These are phyloP conservation scores for Ophiostoma populinum DNA, from an alignment of 2,329 filamentous ascomycete genomes.

Conservation along the genomic window DNA sequence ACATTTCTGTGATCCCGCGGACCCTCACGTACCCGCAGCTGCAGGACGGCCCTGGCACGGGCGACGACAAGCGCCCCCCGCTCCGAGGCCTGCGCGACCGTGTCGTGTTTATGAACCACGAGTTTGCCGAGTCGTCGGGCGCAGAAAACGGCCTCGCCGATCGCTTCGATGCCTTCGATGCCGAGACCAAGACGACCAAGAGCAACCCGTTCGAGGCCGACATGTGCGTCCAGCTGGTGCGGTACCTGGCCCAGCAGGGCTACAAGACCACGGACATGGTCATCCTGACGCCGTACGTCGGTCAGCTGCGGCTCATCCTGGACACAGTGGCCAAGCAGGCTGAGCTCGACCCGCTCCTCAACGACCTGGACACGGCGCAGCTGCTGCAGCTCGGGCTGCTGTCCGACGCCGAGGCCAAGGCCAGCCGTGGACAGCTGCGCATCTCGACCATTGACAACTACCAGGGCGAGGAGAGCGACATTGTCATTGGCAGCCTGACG, in stretches of 20 bases:
- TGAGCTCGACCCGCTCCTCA: slow-evolving; percentile 47
- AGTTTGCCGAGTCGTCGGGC: slow-evolving; percentile 28
- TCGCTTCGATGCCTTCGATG: slow-evolving; percentile 33
- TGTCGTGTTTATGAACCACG: slow-evolving; percentile 52
- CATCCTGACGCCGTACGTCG: slow-evolving; percentile 55
- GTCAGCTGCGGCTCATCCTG: slow-evolving; percentile 42
- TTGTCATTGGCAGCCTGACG: slow-evolving; percentile 51
- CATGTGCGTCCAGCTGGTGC: slow-evolving; percentile 47
- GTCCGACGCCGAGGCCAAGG: slow-evolving; percentile 24
- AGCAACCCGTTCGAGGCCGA: slow-evolving; percentile 47
- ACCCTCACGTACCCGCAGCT: slow-evolving; percentile 45
- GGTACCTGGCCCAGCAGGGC: slow-evolving; percentile 53
- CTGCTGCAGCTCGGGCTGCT: slow-evolving; percentile 45
- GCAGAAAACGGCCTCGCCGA: slow-evolving; percentile 27
- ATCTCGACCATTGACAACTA: slow-evolving; percentile 41
- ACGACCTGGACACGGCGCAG: slow-evolving; percentile 49
- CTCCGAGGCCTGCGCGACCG: slow-evolving; percentile 40
- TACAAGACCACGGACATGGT: slow-evolving; percentile 50
- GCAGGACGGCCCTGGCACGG: slow-evolving; percentile 33
- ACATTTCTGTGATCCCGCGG: slow-evolving; percentile 44
- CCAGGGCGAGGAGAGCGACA: slow-evolving; percentile 60
- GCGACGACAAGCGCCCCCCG: slow-evolving; percentile 18
- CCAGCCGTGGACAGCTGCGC: not conserved
- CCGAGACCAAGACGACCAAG: slow-evolving; percentile 33
- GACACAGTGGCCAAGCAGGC: slow-evolving; percentile 26